Percentiles rank a stretch among this genome's conserved stretches.
Conservation (phyloP, 371 early-diverging fungal species). For the Batrachochytrium dendrobatidis region DNA sequence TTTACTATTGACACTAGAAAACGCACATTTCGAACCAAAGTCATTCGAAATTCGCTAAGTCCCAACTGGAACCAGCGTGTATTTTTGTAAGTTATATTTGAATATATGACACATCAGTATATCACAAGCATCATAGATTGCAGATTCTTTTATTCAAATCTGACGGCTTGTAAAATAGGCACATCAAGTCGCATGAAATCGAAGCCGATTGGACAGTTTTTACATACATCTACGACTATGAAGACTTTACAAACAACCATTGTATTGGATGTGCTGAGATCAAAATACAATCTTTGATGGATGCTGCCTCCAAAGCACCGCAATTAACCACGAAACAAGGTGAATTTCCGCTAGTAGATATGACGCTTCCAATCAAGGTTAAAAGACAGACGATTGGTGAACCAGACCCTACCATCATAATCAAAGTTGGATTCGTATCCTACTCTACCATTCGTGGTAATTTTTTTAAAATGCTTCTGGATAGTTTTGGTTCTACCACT, state of each 20-base stretch:
- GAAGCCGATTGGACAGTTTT: conserved; percentile 54
- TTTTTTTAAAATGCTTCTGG: conserved; percentile 66
- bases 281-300: conserved; percentile 15
- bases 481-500: conserved; percentile 54
- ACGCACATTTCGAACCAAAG: conserved; percentile 61
- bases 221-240: conserved; percentile 70
- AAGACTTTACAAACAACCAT: conserved; percentile 66
- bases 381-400: conserved; percentile 9
- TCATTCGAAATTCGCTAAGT: conserved; percentile 65
- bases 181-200: conserved; percentile 31
- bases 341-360: conserved; percentile 7
- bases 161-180: conserved; percentile 5
- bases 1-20: conserved; percentile 13
- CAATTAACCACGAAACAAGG: conserved; percentile 9
- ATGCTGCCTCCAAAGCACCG: conserved; percentile 5
- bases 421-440: conserved; percentile 7
- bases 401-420: not conserved
- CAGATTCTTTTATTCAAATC: not conserved
- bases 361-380: conserved; percentile 7
- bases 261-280: conserved; percentile 55
- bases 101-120: not conserved
- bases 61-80: conserved; percentile 69
- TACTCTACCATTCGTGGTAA: conserved; percentile 50
- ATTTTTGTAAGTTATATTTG: conserved; percentile 17
- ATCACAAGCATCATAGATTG: not conserved